Conservation (phyloP, 306 rosid species). For the Trifolium repens region DNA sequence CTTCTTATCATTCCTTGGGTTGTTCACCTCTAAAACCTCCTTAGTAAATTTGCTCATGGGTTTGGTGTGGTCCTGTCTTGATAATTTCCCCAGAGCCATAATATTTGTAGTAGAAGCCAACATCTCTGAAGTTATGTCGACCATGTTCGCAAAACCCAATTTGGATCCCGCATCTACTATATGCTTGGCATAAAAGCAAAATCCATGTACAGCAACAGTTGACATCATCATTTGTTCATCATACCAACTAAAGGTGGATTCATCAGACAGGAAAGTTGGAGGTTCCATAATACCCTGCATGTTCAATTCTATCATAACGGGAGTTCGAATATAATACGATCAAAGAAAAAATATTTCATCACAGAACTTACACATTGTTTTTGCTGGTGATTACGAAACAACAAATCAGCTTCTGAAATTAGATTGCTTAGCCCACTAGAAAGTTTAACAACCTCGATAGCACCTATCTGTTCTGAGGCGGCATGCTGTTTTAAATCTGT, state of each 20-base stretch:
- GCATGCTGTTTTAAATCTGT: slow-evolving; percentile 60
- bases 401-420: slow-evolving; percentile 71
- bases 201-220: slow-evolving; percentile 74
- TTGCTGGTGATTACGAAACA: slow-evolving; percentile 56
- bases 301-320: slow-evolving; percentile 40
- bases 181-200: slow-evolving; percentile 65
- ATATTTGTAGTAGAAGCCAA: slow-evolving; percentile 58
- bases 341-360: slow-evolving; percentile 1
- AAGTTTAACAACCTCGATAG: slow-evolving; percentile 57
- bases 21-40: slow-evolving; percentile 46
- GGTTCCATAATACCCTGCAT: slow-evolving; percentile 73
- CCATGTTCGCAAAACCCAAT: slow-evolving; percentile 48
- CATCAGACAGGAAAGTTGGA: slow-evolving; percentile 52
- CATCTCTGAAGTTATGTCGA: slow-evolving; percentile 68
- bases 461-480: slow-evolving; percentile 54
- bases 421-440: slow-evolving; percentile 67
- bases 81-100: slow-evolving; percentile 64
- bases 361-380: slow-evolving; percentile 59
- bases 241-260: slow-evolving; percentile 54
- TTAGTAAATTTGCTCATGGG: slow-evolving; percentile 21
- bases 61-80: slow-evolving; percentile 49
- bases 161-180: slow-evolving; percentile 58
- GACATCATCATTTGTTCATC: slow-evolving; percentile 76
- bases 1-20: slow-evolving; percentile 51
- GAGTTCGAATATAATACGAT: slow-evolving; percentile 5